These are phyloP conservation scores for Trichoderma erinaceum DNA, from an alignment of 495 filamentous ascomycete species.

Conservation along the genomic window DNA sequence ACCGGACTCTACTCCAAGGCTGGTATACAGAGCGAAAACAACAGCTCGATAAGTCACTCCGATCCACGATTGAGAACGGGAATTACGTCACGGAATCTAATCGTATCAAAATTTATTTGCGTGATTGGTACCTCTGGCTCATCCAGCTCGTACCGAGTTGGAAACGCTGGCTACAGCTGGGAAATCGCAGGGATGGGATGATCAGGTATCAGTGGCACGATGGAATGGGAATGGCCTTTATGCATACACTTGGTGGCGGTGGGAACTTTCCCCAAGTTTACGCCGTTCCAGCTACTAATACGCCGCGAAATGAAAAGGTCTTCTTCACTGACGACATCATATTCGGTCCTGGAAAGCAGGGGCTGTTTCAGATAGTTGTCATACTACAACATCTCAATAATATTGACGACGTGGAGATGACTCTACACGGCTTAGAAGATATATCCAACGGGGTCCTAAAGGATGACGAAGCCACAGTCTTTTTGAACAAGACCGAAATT, in stretches of 20 bases:
- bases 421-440: not conserved
- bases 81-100: not conserved
- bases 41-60: slow-evolving; percentile 6
- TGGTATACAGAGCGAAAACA: slow-evolving; percentile 13
- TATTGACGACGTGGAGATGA: not conserved
- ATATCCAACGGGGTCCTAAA: not conserved
- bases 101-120: not conserved
- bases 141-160: slow-evolving; percentile 1
- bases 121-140: slow-evolving; percentile 12
- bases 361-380: slow-evolving; percentile 19
- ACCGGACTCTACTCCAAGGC: slow-evolving; percentile 17
- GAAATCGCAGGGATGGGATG: slow-evolving; percentile 25
- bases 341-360: slow-evolving; percentile 15
- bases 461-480: not conserved
- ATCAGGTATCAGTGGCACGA: slow-evolving; percentile 24
- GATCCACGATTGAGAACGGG: slow-evolving; percentile 5
- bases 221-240: slow-evolving; percentile 29
- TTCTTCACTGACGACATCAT: slow-evolving; percentile 21
- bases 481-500: not conserved
- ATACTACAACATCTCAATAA: not conserved
- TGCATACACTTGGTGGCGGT: slow-evolving; percentile 27
- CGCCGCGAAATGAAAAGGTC: not conserved
- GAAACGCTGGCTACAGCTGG: slow-evolving; percentile 26
- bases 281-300: not conserved
- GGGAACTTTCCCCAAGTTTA: slow-evolving; percentile 32